Conservation (phyloP, 768 basidiomycete species). For the Boletus speciosus region DNA sequence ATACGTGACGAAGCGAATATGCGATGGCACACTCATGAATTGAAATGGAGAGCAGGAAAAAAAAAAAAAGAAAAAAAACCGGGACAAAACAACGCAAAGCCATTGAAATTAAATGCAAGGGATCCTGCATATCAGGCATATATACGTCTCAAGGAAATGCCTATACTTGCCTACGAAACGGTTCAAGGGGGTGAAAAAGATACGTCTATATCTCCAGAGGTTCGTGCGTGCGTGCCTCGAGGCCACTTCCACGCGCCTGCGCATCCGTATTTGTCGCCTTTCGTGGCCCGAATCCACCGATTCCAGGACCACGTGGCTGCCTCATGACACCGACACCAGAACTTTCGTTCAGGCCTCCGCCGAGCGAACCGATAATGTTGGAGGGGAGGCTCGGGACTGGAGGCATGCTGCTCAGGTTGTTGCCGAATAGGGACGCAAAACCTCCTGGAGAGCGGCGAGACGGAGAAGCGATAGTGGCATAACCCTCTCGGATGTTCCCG, state of each 20-base stretch:
- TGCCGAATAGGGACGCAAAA: conserved; percentile 69
- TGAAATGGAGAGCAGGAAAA: conserved; percentile 16
- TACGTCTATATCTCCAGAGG: conserved; percentile 70
- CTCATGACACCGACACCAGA: conserved; percentile 57
- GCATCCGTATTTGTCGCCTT: conserved; percentile 36
- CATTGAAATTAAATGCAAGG: conserved; percentile 23
- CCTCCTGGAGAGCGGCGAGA: conserved; percentile 71
- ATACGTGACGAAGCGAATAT: conserved; percentile 8
- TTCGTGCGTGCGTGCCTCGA: conserved; percentile 84
- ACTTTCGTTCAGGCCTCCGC: conserved; percentile 41
- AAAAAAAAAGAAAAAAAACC: not conserved
- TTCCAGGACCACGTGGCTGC: conserved; percentile 82
- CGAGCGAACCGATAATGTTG: conserved; percentile 44
- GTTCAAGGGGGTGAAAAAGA: not conserved
- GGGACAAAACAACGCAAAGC: not conserved
- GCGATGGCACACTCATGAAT: conserved; percentile 10
- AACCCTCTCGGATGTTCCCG: conserved; percentile 83
- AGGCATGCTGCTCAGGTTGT: conserved; percentile 48
- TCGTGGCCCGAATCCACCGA: conserved; percentile 67
- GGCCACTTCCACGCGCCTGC: conserved; percentile 56
- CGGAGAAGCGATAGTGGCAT: conserved; percentile 82
- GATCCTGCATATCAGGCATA: conserved; percentile 25
- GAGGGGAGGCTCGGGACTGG: conserved; percentile 78
- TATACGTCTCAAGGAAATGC: conserved; percentile 19
- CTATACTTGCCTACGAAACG: conserved; percentile 18